Percentiles rank a stretch among this genome's conserved stretches.
These are phyloP conservation scores for Chrysophaeum taylorii DNA, from an alignment of 352 stramenopile species.

Conservation along the genomic window DNA sequence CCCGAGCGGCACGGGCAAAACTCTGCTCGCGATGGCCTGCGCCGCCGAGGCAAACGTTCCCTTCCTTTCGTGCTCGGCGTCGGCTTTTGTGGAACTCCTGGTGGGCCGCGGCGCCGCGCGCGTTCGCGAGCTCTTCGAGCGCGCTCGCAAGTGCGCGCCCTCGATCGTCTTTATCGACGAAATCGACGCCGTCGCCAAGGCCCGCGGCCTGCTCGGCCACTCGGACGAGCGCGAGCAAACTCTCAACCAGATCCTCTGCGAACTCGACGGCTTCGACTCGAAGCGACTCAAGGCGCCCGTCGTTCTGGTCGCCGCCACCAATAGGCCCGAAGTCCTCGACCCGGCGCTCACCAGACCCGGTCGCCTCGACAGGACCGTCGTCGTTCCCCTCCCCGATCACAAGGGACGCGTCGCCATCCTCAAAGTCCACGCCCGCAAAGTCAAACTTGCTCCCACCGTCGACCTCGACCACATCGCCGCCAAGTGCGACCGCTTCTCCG, in stretches of 20 bases:
- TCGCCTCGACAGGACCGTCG: conserved; percentile 82
- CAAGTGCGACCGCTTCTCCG: conserved; percentile 70
- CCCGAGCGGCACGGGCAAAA: conserved; percentile 90
- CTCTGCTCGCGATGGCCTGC: conserved; percentile 87
- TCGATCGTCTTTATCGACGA: conserved; percentile 63
- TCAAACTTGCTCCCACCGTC: conserved; percentile 56
- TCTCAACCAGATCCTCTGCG: conserved; percentile 59
- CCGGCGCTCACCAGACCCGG: conserved; percentile 83
- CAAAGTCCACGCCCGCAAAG: not conserved
- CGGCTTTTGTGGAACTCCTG: conserved; percentile 96
- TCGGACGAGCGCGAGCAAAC: conserved; percentile 48
- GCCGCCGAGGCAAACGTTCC: conserved; percentile 74
- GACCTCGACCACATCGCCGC: conserved; percentile 71
- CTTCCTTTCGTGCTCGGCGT: conserved; percentile 95
- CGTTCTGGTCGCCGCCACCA: conserved; percentile 95
- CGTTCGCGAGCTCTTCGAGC: conserved; percentile 90
- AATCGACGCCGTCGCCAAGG: conserved; percentile 51
- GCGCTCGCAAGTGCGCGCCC: conserved; percentile 78
- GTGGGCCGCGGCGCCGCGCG: conserved; percentile 84
- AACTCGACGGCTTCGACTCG: conserved; percentile 60
- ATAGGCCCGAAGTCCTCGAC: conserved; percentile 86
- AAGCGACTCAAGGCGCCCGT: conserved; percentile 77
- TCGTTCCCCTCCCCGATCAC: conserved; percentile 80
- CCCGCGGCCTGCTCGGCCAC: conserved; percentile 23
- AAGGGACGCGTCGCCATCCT: conserved; percentile 84